Evolutionary conservation across 768 basidiomycete species (phyloP).

Genomic region (Thelephora aurantiotincta): DNA sequence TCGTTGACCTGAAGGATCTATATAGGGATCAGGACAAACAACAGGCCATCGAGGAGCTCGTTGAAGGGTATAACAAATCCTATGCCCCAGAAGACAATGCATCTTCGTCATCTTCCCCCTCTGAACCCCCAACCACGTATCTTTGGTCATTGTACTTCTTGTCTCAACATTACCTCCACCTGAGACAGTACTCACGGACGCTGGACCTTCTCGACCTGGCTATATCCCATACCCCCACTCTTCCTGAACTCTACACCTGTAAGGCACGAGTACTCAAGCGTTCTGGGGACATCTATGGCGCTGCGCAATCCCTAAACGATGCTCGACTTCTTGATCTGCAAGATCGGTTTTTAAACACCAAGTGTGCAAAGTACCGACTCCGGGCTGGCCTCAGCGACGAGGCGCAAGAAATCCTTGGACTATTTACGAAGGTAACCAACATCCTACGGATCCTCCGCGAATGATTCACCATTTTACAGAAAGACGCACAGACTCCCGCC

Average conservation of each 20-base stretch:
- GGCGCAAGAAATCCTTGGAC: slow-evolving; percentile 56
- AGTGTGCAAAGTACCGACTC: slow-evolving; percentile 81
- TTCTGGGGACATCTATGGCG: slow-evolving; percentile 64
- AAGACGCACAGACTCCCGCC: slow-evolving; percentile 64
- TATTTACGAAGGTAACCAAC: slow-evolving; percentile 78
- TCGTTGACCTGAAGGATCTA: slow-evolving; percentile 80
- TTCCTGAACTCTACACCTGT: slow-evolving; percentile 79
- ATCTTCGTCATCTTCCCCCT: slow-evolving; percentile 1
- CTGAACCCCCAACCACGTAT: slow-evolving; percentile 50
- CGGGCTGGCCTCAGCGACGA: slow-evolving; percentile 70
- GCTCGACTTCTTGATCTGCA: slow-evolving; percentile 82
- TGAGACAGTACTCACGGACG: slow-evolving; percentile 34
- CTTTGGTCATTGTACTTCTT: slow-evolving; percentile 96
- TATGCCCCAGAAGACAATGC: slow-evolving; percentile 23
- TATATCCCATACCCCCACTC: slow-evolving; percentile 76
- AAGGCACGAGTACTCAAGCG: slow-evolving; percentile 80
- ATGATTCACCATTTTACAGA: slow-evolving; percentile 28
- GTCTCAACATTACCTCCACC: slow-evolving; percentile 72
- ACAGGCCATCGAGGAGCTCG: slow-evolving; percentile 50
- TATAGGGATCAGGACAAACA: slow-evolving; percentile 58
- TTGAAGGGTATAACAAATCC: slow-evolving; percentile 32
- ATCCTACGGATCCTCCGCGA: neutral
- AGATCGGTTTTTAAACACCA: slow-evolving; percentile 91
- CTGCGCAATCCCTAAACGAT: slow-evolving; percentile 63
- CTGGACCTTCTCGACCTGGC: slow-evolving; percentile 52